Percentiles rank a stretch among this genome's conserved stretches.
Conservation (phyloP, 345 rosid species). For the Ricinus communis region DNA sequence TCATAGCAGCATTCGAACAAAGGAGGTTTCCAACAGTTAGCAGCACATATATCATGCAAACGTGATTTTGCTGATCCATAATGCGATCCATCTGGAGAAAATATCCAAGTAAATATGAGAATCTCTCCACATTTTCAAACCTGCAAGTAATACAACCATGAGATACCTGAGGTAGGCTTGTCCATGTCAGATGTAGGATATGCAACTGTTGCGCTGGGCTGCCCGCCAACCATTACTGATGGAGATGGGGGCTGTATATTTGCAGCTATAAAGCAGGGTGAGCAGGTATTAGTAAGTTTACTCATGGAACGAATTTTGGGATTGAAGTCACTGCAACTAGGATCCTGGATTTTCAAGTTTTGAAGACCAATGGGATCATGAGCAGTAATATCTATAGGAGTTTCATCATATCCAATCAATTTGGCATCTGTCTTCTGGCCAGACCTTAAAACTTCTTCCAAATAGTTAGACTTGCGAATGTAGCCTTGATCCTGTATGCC, state of each 20-base stretch:
- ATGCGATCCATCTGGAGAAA: slow-evolving; percentile 38
- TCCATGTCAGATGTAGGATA: slow-evolving; percentile 15
- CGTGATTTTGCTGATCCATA: slow-evolving; percentile 55
- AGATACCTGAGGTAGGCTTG: slow-evolving; percentile 23
- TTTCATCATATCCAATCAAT: slow-evolving; percentile 83
- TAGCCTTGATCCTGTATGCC: slow-evolving; percentile 58
- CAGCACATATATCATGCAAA: slow-evolving; percentile 62
- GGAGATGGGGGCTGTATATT: slow-evolving; percentile 10
- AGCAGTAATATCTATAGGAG: slow-evolving; percentile 45
- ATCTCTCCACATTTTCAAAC: slow-evolving; percentile 1
- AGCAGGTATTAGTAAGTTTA: slow-evolving; percentile 16
- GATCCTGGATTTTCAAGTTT: slow-evolving; percentile 32
- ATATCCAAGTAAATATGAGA: slow-evolving; percentile 7
- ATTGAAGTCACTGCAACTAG: slow-evolving; percentile 13
- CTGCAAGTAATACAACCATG: neutral
- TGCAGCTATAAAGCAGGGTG: slow-evolving; percentile 25
- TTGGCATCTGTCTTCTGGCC: slow-evolving; percentile 51
- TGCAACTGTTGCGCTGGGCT: slow-evolving; percentile 17
- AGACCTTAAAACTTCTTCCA: slow-evolving; percentile 58
- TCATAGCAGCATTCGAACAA: slow-evolving; percentile 62
- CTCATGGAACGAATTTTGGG: slow-evolving; percentile 13
- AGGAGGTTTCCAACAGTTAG: slow-evolving; percentile 73
- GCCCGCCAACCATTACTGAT: slow-evolving; percentile 20
- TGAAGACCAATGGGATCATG: slow-evolving; percentile 25
- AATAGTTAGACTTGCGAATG: slow-evolving; percentile 41